Base-by-base conservation (phyloP, 2,329 filamentous ascomycete species). In the Curvularia verruculosa region DNA sequence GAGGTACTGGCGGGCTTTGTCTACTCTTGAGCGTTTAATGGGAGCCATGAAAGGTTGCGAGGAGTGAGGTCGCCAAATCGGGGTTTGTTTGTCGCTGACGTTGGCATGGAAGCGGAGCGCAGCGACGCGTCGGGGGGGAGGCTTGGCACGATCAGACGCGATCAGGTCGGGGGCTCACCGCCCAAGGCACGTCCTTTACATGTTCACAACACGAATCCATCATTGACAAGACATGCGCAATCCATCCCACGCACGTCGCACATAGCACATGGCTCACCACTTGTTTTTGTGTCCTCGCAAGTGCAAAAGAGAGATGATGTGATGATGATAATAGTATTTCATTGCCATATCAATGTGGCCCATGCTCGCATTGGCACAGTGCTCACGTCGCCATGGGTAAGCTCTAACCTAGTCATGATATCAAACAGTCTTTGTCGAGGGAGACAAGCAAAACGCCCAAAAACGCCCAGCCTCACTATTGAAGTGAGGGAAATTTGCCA, bases 1-100 rank as follows among this genome's bases (percentile, higher is more conserved):
- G 56, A 88, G 80, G 70, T 72, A 79, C 46, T 79, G 77, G 43
- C 81, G 78, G 26, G 82, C 82, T 52, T 80, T 75, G 59, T 83
- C 78, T 40, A 77, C 66, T 52, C 75, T 79, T 7, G 79, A 76
- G 28, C 73, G 71, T 28, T 74, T 68, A 34, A 74, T 72, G 29
- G 75, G 76, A 36, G 77, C 73, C 79, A 81, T 81, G 52, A 29
- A 37, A n/a, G 52, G 26, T 48, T 80, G 51, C 31, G 43, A 23
- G 55, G 34, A 43, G 19, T 29, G 52, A 51, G 48, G 56, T 54
- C 55, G 58, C 55, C 59, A 56, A 55, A 55, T 65, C 26, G 63
- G 56, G 56, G 58, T 64, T 56, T 36, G 24, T 51, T 58, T 54
- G 49, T 50, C 43, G 67, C 68, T 72, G 63, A 73, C 67, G 64